phyloP scores from a whole-genome alignment of 352 stramenopile species.

The Pythium phragmitis region DNA sequence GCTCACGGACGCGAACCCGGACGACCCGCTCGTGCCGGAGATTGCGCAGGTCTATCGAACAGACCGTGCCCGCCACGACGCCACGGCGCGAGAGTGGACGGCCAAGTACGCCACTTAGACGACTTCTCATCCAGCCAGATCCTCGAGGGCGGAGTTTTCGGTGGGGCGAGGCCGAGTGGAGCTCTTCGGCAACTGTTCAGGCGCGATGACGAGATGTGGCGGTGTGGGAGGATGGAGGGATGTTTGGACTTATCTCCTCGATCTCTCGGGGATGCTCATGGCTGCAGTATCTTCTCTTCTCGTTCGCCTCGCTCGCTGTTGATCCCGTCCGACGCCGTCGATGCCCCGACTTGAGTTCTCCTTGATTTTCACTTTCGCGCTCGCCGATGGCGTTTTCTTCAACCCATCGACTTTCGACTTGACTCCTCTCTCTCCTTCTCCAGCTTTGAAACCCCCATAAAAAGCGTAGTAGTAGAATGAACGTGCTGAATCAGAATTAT shows the following conservation, averaged over 20 bases:
- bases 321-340: not conserved
- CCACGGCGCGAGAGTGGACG: conserved; percentile 96
- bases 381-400: conserved; percentile 10
- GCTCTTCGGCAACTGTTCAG: not conserved
- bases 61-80: conserved; percentile 93
- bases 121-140: conserved; percentile 11
- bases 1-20: conserved; percentile 99
- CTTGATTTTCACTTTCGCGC: conserved; percentile 8
- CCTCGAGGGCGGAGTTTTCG: conserved; percentile 14
- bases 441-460: conserved; percentile 27
- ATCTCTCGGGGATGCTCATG: not conserved
- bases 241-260: not conserved
- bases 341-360: not conserved
- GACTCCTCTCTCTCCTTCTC: conserved; percentile 14
- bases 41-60: conserved; percentile 95
- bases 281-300: not conserved
- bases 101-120: conserved; percentile 98
- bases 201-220: not conserved
- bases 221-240: not conserved
- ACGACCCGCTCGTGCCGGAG: conserved; percentile 96
- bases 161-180: not conserved
- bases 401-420: conserved; percentile 18
- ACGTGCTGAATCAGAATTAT: conserved; percentile 27
- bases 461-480: conserved; percentile 34
- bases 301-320: not conserved